Base-by-base conservation (phyloP, 2,329 filamentous ascomycete species). In the Pseudocercospora cruenta region DNA sequence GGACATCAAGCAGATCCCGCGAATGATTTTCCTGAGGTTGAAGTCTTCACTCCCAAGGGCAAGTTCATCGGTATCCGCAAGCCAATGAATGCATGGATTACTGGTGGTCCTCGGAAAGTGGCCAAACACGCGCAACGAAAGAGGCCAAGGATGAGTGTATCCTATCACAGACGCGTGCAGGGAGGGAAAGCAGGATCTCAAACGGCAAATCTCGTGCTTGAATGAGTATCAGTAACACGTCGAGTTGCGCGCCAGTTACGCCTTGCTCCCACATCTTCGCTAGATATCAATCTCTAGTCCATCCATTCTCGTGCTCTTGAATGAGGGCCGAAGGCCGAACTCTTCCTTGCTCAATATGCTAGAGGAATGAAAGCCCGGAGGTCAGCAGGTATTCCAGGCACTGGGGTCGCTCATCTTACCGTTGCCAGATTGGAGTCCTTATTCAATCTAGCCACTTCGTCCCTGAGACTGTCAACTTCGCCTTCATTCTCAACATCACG, bases 21-120 rank as follows among this genome's bases (percentile, higher is more conserved):
- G 53, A 47, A 64, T 19, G 73, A 21, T 51, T 77, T 49, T n/a
- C 93, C 93, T 0, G 83, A 88, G 9, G 86, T 99, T 6, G 94
- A 98, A 71, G 88, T 98, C 0, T 97, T 91, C 74, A 91, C 87
- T 28, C 95, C 95, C 0, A 85, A 93, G 65, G 95, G 95, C n/a
- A 89, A 88, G 72, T 95, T 91, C 72, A 83, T 98, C 31, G 90
- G 85, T 0, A 80, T 82, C 9, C 83, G 92, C 39, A 78, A 76
- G 70, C 90, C 91, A 1, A 88, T 96, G 83, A 88, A 90, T 65
- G 91, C 88, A 6, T 93, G 89, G 86, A 65, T 89, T 66, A 77
- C 90, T 14, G 78, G 80, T 68, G 80, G 82, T 69, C 87, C 87
- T 75, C 86, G 86, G 28, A 81, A 80, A 14, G 79, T 82, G n/a